Base-by-base conservation (phyloP, 2,329 filamentous ascomycete genomes). In the Chaetomiaceae sp. region DNA sequence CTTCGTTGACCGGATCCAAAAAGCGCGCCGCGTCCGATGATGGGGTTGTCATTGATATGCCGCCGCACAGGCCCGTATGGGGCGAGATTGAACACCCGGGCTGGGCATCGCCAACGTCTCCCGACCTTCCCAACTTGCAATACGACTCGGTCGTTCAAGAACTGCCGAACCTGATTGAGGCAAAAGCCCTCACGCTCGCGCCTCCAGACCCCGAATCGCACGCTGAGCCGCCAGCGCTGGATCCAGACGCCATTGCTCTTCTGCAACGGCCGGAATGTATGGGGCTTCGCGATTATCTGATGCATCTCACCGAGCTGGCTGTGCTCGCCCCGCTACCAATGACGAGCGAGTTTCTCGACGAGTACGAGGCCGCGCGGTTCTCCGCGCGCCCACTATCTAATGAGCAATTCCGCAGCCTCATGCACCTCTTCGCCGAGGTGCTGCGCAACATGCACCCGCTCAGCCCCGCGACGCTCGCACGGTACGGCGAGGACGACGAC, bases 91-190 rank as follows among this genome's bases (percentile, higher is more conserved):
- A 86, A 49, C 93, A 98, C 62, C 73, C 81, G 14, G 93, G 91
- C 42, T 97, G 93, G 91, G 84, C 85, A 2, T 86, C 88, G 2
- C 91, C 91, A 6, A 76, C 78, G 24, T 84, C 81, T 1, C 70
- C 77, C 8, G 86, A 93, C 60, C 68, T 93, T 15, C 82, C 88
- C 4, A 81, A 88, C 59, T 68, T 97, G n/a, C 82, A 94, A 54
- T 97, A 95, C 65, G 76, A 75, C 56, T 81, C 81, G 2, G 88
- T 98, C 19, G 73, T 96, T 15, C 75, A 78, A 30, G 91, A 97
- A 65, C 73, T 98, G 19, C 88, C 90, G 1, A 84, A 94, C 60
- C 74, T 97, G 22, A 86, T 97, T 52, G 91, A 97, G 69, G 91
- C 88, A 9, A 91, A 91, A 64, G 91, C 89, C 1, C 80, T 96